A percentile compares a stretch with the other conserved stretches of the same genome.
Evolutionary conservation across 2,329 filamentous ascomycete genomes (phyloP).

Genomic region (Fusarium sublunatum): DNA sequence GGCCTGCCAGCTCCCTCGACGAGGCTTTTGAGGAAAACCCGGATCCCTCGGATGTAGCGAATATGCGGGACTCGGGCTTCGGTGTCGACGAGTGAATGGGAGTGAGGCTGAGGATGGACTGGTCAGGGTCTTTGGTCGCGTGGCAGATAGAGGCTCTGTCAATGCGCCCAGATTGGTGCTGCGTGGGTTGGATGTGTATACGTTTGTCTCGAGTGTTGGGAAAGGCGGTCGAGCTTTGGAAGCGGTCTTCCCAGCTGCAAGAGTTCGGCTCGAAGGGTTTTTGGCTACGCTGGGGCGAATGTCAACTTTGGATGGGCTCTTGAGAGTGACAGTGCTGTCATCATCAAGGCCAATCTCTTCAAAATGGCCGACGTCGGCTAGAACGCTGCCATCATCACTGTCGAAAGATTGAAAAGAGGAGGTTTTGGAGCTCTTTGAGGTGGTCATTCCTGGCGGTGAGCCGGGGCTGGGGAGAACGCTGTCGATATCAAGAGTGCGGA

Average conservation of each 20-base stretch:
- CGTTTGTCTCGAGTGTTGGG: conserved; percentile 59
- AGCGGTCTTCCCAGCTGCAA: conserved; percentile 47
- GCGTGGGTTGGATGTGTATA: conserved; percentile 61
- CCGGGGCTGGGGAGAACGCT: conserved; percentile 50
- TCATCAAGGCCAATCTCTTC: conserved; percentile 93
- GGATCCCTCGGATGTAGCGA: conserved; percentile 59
- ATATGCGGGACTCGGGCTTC: conserved; percentile 64
- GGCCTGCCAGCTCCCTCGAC: conserved; percentile 78
- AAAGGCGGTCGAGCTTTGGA: conserved; percentile 57
- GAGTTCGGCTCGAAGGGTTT: conserved; percentile 46
- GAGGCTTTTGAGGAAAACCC: conserved; percentile 53
- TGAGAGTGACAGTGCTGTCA: conserved; percentile 60
- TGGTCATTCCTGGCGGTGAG: conserved; percentile 72
- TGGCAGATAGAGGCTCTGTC: conserved; percentile 50
- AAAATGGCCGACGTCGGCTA: conserved; percentile 83
- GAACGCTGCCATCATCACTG: conserved; percentile 76
- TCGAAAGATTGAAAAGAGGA: conserved; percentile 86
- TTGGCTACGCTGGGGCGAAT: conserved; percentile 50
- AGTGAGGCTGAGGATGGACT: conserved; percentile 54
- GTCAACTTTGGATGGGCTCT: conserved; percentile 59
- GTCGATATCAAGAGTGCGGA: conserved; percentile 49
- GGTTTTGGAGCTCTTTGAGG: conserved; percentile 89
- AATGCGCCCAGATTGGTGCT: conserved; percentile 59
- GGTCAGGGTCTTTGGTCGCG: conserved; percentile 44
- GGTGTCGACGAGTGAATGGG: conserved; percentile 54